Conservation (phyloP, 371 early-diverging fungal genomes). For the Chytridium lagenaria region DNA sequence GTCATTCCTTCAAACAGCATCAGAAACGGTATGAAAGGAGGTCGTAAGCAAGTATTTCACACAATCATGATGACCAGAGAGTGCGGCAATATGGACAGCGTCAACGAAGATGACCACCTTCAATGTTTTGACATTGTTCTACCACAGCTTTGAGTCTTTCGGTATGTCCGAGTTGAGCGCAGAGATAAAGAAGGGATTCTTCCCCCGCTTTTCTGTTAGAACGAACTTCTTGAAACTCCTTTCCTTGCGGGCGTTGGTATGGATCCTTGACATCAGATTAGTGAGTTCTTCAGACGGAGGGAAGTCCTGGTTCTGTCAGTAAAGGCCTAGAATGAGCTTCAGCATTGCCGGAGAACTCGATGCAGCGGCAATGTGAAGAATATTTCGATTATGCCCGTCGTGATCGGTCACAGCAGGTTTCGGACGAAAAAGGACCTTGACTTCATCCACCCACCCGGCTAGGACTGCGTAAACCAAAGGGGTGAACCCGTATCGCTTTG, state of each 20-base stretch:
- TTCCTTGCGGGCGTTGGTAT: not conserved
- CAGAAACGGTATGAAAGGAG: not conserved
- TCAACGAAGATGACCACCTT: not conserved
- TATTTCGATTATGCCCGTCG: not conserved
- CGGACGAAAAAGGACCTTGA: not conserved
- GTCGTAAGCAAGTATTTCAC: not conserved
- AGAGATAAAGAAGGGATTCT: not conserved
- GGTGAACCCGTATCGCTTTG: not conserved
- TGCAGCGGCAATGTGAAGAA: not conserved
- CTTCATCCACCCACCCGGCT: not conserved
- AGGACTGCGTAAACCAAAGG: not conserved
- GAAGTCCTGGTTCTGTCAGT: not conserved
- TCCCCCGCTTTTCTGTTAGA: not conserved
- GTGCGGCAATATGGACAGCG: not conserved
- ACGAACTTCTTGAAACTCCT: not conserved
- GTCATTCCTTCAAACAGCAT: not conserved
- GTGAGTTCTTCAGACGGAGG: not conserved
- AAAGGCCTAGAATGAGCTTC: not conserved
- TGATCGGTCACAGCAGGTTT: not conserved
- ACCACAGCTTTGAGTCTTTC: not conserved
- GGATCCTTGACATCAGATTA: not conserved
- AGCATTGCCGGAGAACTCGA: not conserved
- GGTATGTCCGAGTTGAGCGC: not conserved
- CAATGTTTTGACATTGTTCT: not conserved
- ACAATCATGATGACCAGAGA: not conserved